phyloP scores from a whole-genome alignment of 2,329 filamentous ascomycete genomes.

The Annulohypoxylon truncatum region DNA sequence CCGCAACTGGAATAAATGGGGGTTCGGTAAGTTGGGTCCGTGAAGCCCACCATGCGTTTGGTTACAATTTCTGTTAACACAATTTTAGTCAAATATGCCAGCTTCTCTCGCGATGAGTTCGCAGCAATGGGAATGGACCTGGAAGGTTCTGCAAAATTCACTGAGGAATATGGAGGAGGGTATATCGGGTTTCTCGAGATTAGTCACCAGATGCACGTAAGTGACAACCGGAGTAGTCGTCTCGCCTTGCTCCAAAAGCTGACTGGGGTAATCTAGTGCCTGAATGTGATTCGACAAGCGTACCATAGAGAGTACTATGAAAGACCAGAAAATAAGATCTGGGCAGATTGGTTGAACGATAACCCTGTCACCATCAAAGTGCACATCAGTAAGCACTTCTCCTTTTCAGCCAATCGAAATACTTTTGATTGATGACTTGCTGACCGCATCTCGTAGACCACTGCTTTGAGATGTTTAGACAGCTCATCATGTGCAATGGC shows the following conservation, averaged over 20 bases:
- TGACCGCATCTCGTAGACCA: background rate
- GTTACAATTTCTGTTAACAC: background rate
- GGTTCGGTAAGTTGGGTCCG: constrained; percentile 2
- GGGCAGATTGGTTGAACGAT: background rate
- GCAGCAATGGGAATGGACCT: constrained; percentile 4
- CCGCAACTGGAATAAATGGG: background rate
- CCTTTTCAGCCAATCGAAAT: background rate
- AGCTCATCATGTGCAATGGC: constrained; percentile 7
- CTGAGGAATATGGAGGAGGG: constrained; percentile 7
- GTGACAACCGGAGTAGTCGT: background rate
- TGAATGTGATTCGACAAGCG: background rate
- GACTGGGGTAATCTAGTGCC: background rate
- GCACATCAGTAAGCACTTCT: background rate
- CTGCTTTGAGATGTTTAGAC: constrained; percentile 2
- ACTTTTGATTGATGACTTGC: background rate
- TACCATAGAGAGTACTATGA: constrained; percentile 4
- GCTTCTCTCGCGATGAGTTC: background rate
- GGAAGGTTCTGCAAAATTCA: constrained; percentile 1
- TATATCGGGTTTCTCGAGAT: constrained; percentile 4
- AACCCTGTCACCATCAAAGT: constrained; percentile 2
- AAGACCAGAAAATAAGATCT: background rate
- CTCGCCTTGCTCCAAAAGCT: background rate
- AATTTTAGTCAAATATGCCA: background rate
- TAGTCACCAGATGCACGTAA: constrained; percentile 9
- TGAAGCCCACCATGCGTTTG: background rate